Evolutionary conservation across 1,284 basidiomycete genomes (phyloP).

Genomic region (Rugiboletus extremiorientalis): DNA sequence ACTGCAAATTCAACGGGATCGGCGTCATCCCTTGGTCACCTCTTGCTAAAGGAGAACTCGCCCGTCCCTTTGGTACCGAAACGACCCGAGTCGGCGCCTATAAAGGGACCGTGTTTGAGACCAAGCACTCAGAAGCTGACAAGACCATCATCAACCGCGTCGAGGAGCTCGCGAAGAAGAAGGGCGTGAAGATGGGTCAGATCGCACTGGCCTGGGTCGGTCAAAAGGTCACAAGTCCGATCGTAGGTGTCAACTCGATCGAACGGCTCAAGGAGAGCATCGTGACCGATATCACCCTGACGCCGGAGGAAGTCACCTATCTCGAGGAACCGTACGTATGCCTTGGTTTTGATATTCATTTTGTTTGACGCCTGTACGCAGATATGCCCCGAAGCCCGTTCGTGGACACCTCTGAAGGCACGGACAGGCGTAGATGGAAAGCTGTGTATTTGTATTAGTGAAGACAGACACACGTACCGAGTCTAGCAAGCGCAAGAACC

Average conservation of each 20-base stretch:
- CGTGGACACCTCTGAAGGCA: conserved; percentile 16
- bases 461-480: no score
- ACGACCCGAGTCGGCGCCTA: conserved; percentile 21
- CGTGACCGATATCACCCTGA: conserved; percentile 19
- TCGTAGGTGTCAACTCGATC: conserved; percentile 34
- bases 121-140: conserved; percentile 31
- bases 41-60: conserved; percentile 40
- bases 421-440: no score
- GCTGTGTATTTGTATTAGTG: no score
- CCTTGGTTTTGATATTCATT: not conserved
- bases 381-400: conserved; percentile 21
- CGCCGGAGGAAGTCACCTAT: conserved; percentile 27
- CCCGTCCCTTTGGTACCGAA: conserved; percentile 36
- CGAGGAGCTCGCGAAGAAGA: conserved; percentile 40
- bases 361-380: conserved; percentile 5
- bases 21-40: conserved; percentile 45
- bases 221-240: conserved; percentile 40
- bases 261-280: conserved; percentile 25
- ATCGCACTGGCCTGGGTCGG: conserved; percentile 42
- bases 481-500: no score
- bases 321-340: conserved; percentile 32
- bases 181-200: conserved; percentile 40
- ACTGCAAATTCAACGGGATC: conserved; percentile 47
- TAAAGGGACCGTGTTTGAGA: conserved; percentile 34
- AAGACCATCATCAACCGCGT: conserved; percentile 41